These are phyloP conservation scores for Fremontodendron californicum DNA, from an alignment of 345 rosid genomes.

Conservation along the genomic window DNA sequence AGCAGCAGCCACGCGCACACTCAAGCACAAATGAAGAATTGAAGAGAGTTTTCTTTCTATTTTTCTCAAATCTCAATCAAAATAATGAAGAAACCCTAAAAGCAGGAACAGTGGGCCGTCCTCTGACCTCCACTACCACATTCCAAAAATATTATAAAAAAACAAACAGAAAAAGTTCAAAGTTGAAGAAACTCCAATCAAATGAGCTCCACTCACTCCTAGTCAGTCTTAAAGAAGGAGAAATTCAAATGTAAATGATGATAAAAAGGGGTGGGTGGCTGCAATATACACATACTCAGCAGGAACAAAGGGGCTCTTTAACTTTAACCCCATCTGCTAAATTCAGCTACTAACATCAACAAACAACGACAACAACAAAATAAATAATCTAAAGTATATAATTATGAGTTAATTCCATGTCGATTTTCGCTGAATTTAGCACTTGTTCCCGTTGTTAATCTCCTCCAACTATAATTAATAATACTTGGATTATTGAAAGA, in stretches of 20 bases:
- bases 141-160: not conserved
- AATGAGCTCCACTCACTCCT: conserved; percentile 34
- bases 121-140: conserved; percentile 39
- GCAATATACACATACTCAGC: conserved; percentile 14
- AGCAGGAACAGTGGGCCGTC: conserved; percentile 35
- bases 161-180: conserved; percentile 23
- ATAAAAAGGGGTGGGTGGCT: not conserved
- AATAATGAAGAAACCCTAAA: conserved; percentile 30
- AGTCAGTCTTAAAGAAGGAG: conserved; percentile 17
- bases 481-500: not conserved
- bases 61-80: not conserved
- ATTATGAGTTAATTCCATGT: not conserved
- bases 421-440: conserved; percentile 39
- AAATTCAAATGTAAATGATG: conserved; percentile 3
- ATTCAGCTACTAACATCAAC: conserved; percentile 27
- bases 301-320: conserved; percentile 37
- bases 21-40: not conserved
- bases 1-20: not conserved
- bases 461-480: conserved; percentile 12
- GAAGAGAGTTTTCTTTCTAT: not conserved
- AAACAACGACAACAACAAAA: not conserved
- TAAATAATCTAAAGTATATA: not conserved
- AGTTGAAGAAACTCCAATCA: conserved; percentile 14
- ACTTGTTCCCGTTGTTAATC: conserved; percentile 45
- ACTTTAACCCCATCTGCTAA: conserved; percentile 30